Conservation (phyloP, 176 grass and related monocot genomes). For the Triticum monococcum region DNA sequence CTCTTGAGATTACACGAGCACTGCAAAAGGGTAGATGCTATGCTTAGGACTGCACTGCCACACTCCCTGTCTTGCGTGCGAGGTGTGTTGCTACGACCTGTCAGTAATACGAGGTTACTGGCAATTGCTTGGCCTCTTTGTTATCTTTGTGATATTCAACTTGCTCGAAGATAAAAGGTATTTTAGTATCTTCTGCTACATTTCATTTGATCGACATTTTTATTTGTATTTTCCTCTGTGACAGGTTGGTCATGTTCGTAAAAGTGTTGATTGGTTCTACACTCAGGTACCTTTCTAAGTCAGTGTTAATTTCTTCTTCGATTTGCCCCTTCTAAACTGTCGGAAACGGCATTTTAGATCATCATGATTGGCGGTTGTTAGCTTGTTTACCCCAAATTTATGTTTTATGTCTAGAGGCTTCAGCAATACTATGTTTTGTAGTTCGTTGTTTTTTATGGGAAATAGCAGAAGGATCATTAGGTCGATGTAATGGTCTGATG, state of each 20-base stretch:
- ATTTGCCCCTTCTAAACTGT: neutral
- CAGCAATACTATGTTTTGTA: neutral
- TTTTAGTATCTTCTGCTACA: neutral
- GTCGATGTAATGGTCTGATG: neutral
- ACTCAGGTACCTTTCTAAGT: conserved; percentile 58
- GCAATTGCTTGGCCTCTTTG: neutral
- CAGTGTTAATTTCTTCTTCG: neutral
- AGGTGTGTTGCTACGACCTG: neutral
- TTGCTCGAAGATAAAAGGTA: neutral
- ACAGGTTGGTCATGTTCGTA: conserved; percentile 73
- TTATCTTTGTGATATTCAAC: neutral
- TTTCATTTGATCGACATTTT: conserved; percentile 23
- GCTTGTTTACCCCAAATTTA: neutral
- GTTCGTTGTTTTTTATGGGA: neutral
- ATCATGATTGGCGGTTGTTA: neutral
- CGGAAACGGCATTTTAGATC: neutral
- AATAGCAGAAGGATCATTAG: neutral
- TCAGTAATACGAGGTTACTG: neutral
- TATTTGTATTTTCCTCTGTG: conserved; percentile 2
- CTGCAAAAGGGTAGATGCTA: neutral
- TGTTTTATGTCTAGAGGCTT: neutral
- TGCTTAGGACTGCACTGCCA: neutral
- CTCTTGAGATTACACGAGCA: neutral
- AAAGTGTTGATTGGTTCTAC: conserved; percentile 71
- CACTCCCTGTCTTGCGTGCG: neutral